A percentile compares a stretch with the other conserved stretches of the same genome.
These are phyloP conservation scores for Diaporthe eres DNA, from an alignment of 2,329 filamentous ascomycete species.

Conservation along the genomic window DNA sequence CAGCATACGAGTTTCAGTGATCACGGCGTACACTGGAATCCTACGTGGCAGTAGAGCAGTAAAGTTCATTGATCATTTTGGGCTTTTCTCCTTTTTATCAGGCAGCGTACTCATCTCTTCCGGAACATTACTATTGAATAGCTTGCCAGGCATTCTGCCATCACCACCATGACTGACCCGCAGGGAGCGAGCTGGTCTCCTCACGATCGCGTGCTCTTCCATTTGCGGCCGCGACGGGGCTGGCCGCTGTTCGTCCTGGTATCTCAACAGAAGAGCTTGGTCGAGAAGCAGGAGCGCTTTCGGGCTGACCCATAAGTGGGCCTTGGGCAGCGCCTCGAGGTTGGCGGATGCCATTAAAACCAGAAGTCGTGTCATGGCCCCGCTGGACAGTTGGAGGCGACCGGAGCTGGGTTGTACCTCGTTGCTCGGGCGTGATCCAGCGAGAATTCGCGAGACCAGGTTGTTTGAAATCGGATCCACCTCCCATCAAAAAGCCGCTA, in stretches of 20 bases:
- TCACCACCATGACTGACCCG: constrained; percentile 31
- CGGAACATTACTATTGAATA: background rate
- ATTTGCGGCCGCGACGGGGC: background rate
- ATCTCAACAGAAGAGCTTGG: background rate
- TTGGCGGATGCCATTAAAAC: background rate
- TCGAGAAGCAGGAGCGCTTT: background rate
- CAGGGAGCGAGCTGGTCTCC: constrained; percentile 8
- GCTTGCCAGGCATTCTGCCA: background rate
- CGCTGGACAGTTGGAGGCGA: background rate
- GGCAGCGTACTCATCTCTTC: background rate
- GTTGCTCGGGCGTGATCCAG: background rate
- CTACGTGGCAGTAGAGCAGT: background rate
- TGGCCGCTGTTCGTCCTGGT: background rate
- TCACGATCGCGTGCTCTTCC: background rate
- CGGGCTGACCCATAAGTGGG: background rate
- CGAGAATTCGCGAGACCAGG: background rate
- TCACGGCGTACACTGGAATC: background rate
- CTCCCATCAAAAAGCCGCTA: background rate
- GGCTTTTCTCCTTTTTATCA: background rate
- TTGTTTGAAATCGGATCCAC: background rate
- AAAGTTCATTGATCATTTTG: background rate
- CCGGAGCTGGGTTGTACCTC: background rate
- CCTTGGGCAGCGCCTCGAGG: background rate
- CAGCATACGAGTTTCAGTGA: background rate
- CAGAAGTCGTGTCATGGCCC: background rate